These are phyloP conservation scores for Yamadazyma epiphylla DNA, from an alignment of 1,139 yeast genomes.

Conservation along the genomic window DNA sequence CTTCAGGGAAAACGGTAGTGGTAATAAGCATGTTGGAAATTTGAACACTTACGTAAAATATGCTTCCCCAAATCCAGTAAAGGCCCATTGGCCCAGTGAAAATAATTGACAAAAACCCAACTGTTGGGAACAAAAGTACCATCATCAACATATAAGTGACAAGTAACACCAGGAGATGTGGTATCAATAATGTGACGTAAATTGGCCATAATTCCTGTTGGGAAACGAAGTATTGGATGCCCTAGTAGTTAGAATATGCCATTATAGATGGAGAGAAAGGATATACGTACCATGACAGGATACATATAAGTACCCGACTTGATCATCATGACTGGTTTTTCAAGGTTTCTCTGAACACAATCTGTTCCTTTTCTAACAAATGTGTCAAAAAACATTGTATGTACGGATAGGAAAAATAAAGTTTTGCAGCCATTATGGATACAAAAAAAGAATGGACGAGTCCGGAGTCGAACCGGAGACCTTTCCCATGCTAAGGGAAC, in stretches of 20 bases:
- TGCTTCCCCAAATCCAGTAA: slow-evolving; percentile 49
- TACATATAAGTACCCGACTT: slow-evolving; percentile 22
- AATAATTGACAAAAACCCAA: slow-evolving; percentile 42
- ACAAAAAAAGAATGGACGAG: slow-evolving; percentile 58
- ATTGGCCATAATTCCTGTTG: slow-evolving; percentile 53
- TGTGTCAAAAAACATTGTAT: too few species aligned
- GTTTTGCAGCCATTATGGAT: too few species aligned
- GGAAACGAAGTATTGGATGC: slow-evolving; percentile 30
- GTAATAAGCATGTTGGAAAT: slow-evolving; percentile 49
- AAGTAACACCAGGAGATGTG: slow-evolving; percentile 45
- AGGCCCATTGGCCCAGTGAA: slow-evolving; percentile 55
- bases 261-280: too few species aligned
- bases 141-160: slow-evolving; percentile 39
- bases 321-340: slow-evolving; percentile 13
- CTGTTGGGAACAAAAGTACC: slow-evolving; percentile 43
- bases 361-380: too few species aligned
- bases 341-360: background rate
- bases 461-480: slow-evolving; percentile 90
- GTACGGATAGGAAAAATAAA: too few species aligned
- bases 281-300: too few species aligned
- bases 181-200: slow-evolving; percentile 44
- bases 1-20: slow-evolving; percentile 52
- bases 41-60: slow-evolving; percentile 50
- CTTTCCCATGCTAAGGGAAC: slow-evolving; percentile 88
- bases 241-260: too few species aligned